Percentiles rank a stretch among this genome's conserved stretches.
Conservation (phyloP, 164 flowering plant genomes). For the Vitis vinifera region DNA sequence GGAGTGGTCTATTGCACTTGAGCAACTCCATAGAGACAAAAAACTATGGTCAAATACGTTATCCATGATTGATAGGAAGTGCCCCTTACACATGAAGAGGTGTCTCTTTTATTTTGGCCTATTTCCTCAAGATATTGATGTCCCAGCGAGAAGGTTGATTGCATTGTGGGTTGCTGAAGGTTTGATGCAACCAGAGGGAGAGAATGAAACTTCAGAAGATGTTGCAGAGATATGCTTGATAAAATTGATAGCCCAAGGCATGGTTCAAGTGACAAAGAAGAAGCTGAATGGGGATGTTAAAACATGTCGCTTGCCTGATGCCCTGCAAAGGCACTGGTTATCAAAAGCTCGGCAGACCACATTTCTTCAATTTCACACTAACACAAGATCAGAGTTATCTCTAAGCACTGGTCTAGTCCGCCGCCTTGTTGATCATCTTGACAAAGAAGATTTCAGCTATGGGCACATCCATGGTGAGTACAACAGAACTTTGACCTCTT, state of each 20-base stretch:
- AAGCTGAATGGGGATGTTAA: conserved; percentile 6
- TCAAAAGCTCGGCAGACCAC: not conserved
- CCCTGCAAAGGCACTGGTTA: conserved; percentile 9
- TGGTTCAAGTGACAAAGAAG: conserved; percentile 1
- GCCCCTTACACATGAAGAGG: not conserved
- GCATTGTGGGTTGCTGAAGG: conserved; percentile 27
- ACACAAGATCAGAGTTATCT: not conserved
- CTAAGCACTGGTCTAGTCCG: no score
- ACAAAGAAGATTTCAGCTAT: no score
- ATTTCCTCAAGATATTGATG: conserved; percentile 15
- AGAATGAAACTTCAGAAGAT: not conserved
- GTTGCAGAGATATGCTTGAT: conserved; percentile 10
- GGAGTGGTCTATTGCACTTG: no score
- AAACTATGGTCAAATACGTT: no score
- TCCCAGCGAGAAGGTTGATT: conserved; percentile 9
- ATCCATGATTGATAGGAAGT: no score
- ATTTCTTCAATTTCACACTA: not conserved
- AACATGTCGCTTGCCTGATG: conserved; percentile 16
- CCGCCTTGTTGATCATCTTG: no score
- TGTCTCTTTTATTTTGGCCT: conserved; percentile 22
- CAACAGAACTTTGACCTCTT: no score
- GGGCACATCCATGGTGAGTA: no score
- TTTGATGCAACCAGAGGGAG: not conserved
- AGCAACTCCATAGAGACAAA: no score
- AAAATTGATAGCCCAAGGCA: conserved; percentile 4